These are phyloP conservation scores for Sporormia fimetaria DNA, from an alignment of 495 filamentous ascomycete genomes.

Conservation along the genomic window DNA sequence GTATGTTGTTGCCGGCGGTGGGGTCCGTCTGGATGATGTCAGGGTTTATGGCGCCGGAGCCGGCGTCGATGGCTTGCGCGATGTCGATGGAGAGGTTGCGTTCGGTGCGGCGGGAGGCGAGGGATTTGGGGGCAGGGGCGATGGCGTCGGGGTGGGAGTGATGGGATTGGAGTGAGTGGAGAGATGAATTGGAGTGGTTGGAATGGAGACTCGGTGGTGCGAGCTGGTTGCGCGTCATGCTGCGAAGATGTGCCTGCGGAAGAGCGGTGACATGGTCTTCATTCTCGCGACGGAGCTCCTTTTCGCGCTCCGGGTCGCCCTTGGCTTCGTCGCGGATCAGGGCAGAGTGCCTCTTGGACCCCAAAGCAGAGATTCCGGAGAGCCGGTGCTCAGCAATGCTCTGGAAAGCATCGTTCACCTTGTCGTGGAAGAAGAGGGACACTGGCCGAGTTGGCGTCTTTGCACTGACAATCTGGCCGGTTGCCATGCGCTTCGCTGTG, in stretches of 20 bases:
- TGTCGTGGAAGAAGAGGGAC: constrained; percentile 65
- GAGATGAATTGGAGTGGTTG: constrained; percentile 43
- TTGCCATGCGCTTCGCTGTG: constrained; percentile 46
- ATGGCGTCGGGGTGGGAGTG: constrained; percentile 10
- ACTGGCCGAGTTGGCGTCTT: constrained; percentile 43
- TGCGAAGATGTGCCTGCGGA: constrained; percentile 43
- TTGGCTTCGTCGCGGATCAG: constrained; percentile 68
- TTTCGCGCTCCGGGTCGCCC: constrained; percentile 66
- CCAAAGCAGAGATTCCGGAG: constrained; percentile 24
- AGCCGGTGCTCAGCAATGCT: constrained; percentile 60
- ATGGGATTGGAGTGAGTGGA: constrained; percentile 29
- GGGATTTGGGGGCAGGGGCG: constrained; percentile 4
- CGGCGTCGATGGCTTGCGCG: constrained; percentile 15
- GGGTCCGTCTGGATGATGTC: constrained; percentile 5
- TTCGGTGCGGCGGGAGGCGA: constrained; percentile 23
- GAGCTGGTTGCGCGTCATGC: constrained; percentile 25
- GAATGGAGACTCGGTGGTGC: constrained; percentile 14
- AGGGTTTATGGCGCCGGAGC: constrained; percentile 22
- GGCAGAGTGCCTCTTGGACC: constrained; percentile 52
- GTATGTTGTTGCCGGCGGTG: constrained; percentile 13
- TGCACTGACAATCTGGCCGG: constrained; percentile 37
- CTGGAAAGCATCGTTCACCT: constrained; percentile 69
- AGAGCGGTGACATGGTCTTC: constrained; percentile 75
- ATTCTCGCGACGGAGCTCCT: constrained; percentile 71
- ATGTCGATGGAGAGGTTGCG: constrained; percentile 32